These are phyloP conservation scores for Trametopsis cervina DNA, from an alignment of 768 basidiomycete species.

Conservation along the genomic window DNA sequence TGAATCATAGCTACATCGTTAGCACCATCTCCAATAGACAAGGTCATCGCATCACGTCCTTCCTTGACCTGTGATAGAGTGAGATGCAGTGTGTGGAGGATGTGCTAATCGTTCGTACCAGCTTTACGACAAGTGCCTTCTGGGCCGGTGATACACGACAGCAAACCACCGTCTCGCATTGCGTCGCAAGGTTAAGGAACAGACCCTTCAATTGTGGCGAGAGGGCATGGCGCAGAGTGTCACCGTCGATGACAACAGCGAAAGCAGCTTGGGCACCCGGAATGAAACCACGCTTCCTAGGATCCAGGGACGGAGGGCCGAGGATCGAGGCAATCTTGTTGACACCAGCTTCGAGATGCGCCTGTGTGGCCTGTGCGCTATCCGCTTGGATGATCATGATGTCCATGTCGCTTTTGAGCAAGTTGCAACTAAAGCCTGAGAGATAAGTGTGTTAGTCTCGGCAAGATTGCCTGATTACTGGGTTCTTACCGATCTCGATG, in stretches of 20 bases:
- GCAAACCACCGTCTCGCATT: constrained; percentile 97
- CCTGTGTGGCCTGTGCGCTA: constrained; percentile 60
- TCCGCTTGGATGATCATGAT: constrained; percentile 95
- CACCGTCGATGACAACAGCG: constrained; percentile 95
- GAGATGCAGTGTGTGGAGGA: not conserved
- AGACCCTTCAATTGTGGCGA: constrained; percentile 70
- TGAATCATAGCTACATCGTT: constrained; percentile 99
- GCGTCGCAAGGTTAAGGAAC: constrained; percentile 89
- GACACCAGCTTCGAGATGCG: constrained; percentile 86
- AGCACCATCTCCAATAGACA: constrained; percentile 95
- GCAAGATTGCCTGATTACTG: too few relatives aligned
- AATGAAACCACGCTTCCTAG: constrained; percentile 58
- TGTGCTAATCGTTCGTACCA: constrained; percentile 50
- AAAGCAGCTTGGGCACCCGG: constrained; percentile 65
- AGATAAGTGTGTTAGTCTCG: too few relatives aligned
- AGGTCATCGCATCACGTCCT: constrained; percentile 90
- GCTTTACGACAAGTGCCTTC: constrained; percentile 93
- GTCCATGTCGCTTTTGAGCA: constrained; percentile 92
- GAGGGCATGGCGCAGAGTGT: constrained; percentile 80
- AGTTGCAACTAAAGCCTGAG: constrained; percentile 81
- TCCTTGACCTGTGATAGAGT: constrained; percentile 70
- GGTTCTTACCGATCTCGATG: constrained; percentile 86
- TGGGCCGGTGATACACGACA: constrained; percentile 97
- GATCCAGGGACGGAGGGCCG: constrained; percentile 64
- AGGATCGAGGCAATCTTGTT: constrained; percentile 90